A percentile compares a stretch with the other conserved stretches of the same genome.
Evolutionary conservation across 2,329 filamentous ascomycete genomes (phyloP).

Genomic region (Cytospora piceicola): DNA sequence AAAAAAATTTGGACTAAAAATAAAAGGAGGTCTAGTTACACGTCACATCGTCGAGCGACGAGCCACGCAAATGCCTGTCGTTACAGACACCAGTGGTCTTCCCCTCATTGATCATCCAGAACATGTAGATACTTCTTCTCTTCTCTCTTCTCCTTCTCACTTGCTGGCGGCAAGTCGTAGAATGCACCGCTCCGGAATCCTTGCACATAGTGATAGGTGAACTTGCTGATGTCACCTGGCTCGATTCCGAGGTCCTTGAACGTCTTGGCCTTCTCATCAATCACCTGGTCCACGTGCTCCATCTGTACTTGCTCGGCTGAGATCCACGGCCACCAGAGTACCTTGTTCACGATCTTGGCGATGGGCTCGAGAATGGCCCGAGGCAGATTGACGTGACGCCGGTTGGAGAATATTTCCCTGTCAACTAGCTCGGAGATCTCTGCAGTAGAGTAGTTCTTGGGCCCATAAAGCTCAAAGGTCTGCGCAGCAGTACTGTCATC

Average conservation of each 20-base stretch:
- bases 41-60: conserved; percentile 35
- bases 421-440: conserved; percentile 89
- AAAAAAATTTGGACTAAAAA: not conserved
- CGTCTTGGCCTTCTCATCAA: conserved; percentile 90
- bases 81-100: conserved; percentile 30
- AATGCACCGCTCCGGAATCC: conserved; percentile 84
- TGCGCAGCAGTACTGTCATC: conserved; percentile 89
- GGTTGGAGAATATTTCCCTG: conserved; percentile 87
- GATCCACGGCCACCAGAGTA: conserved; percentile 85
- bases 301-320: conserved; percentile 86
- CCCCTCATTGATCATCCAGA: conserved; percentile 75
- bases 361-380: conserved; percentile 77
- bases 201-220: conserved; percentile 96
- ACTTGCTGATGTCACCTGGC: conserved; percentile 81
- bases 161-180: conserved; percentile 93
- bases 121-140: conserved; percentile 98
- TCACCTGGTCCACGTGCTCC: conserved; percentile 90
- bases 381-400: conserved; percentile 89
- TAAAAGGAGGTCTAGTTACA: conserved; percentile 33
- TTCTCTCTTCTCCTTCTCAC: conserved; percentile 90
- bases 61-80: conserved; percentile 27
- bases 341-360: conserved; percentile 75
- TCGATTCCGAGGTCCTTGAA: conserved; percentile 92
- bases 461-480: conserved; percentile 93
- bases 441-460: conserved; percentile 85